Percentiles rank a stretch among this genome's conserved stretches.
phyloP scores from a whole-genome alignment of 192 early-diverging fungal species.

The Coemansia furcata region DNA sequence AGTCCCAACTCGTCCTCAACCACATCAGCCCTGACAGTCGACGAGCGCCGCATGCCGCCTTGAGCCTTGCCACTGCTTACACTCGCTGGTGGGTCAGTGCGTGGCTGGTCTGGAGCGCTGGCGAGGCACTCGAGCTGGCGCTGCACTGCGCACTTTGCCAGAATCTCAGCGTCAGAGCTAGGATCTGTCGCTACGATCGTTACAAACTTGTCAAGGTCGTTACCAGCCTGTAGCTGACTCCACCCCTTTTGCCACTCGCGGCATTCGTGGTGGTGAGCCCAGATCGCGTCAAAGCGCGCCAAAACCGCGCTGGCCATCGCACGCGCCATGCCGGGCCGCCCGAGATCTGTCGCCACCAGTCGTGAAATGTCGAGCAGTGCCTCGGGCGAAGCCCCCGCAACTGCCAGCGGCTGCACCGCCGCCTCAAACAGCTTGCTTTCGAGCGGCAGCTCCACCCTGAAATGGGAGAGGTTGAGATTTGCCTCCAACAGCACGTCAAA shows the following conservation, averaged over 20 bases:
- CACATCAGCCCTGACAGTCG: background rate
- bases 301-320: slow-evolving; percentile 14
- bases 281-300: slow-evolving; percentile 35
- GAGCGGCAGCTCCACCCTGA: background rate
- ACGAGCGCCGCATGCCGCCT: background rate
- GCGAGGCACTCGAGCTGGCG: slow-evolving; percentile 8
- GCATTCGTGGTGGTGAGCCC: slow-evolving; percentile 32
- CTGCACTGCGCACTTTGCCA: background rate
- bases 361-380: slow-evolving; percentile 28
- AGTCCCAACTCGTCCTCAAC: slow-evolving; percentile 32
- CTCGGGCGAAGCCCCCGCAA: slow-evolving; percentile 27
- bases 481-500: slow-evolving; percentile 16
- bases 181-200: no score
- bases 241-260: slow-evolving; percentile 34
- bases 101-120: slow-evolving; percentile 2
- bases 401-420: slow-evolving; percentile 35
- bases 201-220: no score
- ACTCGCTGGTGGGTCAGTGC: background rate
- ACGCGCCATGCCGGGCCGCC: slow-evolving; percentile 9
- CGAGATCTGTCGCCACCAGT: slow-evolving; percentile 13
- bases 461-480: background rate
- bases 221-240: slow-evolving; percentile 22
- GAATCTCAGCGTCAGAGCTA: background rate
- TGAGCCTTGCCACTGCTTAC: background rate
- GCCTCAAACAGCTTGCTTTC: slow-evolving; percentile 11